phyloP scores from a whole-genome alignment of 1,139 yeast species.

The Candida sp. region DNA sequence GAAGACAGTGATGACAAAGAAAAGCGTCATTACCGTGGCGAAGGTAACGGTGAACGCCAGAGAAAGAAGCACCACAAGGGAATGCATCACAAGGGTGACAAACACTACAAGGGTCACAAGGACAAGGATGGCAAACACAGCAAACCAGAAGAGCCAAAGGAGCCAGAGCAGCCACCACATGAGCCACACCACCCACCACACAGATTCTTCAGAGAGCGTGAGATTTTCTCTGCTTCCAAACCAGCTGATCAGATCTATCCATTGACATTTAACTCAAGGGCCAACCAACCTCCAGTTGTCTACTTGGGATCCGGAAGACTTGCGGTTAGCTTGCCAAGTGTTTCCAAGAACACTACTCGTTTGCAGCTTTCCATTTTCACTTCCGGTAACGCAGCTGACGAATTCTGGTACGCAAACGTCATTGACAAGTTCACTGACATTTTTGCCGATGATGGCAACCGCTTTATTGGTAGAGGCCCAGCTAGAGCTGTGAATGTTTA shows the following conservation, averaged over 20 bases:
- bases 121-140: slow-evolving; percentile 3
- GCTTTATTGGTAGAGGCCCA: slow-evolving; percentile 67
- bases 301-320: slow-evolving; percentile 47
- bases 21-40: background rate
- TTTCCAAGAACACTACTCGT: slow-evolving; percentile 56
- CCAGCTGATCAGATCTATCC: slow-evolving; percentile 39
- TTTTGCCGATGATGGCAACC: slow-evolving; percentile 38
- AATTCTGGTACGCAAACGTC: slow-evolving; percentile 80
- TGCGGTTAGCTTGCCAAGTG: slow-evolving; percentile 39
- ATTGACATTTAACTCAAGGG: slow-evolving; percentile 24
- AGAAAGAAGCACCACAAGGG: slow-evolving; percentile 2
- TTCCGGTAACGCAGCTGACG: slow-evolving; percentile 81
- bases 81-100: background rate
- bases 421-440: slow-evolving; percentile 48
- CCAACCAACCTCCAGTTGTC: slow-evolving; percentile 33
- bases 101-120: too few relatives aligned
- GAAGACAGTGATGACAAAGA: background rate
- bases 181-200: slow-evolving; percentile 8
- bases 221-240: slow-evolving; percentile 24
- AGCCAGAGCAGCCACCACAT: too few relatives aligned
- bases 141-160: slow-evolving; percentile 4
- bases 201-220: slow-evolving; percentile 5
- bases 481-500: slow-evolving; percentile 57
- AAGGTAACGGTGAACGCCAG: slow-evolving; percentile 1
- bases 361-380: slow-evolving; percentile 64